Conservation (phyloP, 2,329 filamentous ascomycete species). For the Escovopsis sp. region DNA sequence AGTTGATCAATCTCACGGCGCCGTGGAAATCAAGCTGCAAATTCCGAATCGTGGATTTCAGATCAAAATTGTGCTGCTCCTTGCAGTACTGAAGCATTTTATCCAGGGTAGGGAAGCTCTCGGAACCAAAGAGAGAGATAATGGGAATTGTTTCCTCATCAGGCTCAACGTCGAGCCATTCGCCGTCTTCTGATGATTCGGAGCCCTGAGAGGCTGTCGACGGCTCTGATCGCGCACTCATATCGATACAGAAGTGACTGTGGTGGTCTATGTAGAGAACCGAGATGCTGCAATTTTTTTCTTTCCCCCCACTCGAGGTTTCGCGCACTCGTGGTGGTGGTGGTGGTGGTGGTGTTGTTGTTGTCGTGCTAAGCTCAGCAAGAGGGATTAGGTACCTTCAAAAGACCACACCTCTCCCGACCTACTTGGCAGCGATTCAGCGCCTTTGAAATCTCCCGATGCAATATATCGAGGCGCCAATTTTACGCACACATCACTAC, state of each 20-base stretch:
- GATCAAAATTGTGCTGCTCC: conserved; percentile 50
- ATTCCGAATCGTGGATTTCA: conserved; percentile 40
- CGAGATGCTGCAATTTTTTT: not conserved
- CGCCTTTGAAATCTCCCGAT: no score
- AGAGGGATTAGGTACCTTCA: no score
- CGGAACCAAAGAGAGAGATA: conserved; percentile 52
- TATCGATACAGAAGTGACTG: not conserved
- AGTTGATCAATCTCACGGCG: conserved; percentile 62
- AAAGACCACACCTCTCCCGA: no score
- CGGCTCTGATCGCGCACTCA: conserved; percentile 3
- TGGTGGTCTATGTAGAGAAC: not conserved
- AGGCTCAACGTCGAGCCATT: conserved; percentile 40
- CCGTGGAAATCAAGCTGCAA: conserved; percentile 56
- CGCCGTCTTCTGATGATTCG: conserved; percentile 22
- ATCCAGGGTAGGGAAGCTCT: conserved; percentile 45
- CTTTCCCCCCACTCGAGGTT: not conserved
- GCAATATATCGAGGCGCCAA: not conserved
- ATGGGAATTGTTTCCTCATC: conserved; percentile 48
- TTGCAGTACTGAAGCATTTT: conserved; percentile 57
- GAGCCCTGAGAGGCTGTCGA: conserved; percentile 1
- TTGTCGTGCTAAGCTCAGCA: no score
- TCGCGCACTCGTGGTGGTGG: no score
- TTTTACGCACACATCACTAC: not conserved
- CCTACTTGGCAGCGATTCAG: no score
- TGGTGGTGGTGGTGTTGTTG: not conserved